phyloP scores from a whole-genome alignment of 2,329 filamentous ascomycete species.

The Hypoxylon sp. region DNA sequence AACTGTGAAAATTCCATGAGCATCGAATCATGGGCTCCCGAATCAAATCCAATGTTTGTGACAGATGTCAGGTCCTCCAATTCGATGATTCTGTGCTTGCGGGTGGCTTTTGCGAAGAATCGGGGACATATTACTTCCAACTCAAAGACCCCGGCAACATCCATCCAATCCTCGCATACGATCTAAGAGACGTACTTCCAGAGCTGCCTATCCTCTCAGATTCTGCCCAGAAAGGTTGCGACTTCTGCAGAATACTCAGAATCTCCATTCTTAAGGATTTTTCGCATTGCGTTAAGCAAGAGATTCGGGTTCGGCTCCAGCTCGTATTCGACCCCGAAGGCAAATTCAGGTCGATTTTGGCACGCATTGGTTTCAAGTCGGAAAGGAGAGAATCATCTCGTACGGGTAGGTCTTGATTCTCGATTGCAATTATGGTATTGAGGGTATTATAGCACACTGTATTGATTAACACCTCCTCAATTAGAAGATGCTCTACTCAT shows the following conservation, averaged over 20 bases:
- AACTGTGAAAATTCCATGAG: neutral
- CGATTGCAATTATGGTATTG: neutral
- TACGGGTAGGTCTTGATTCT: slow-evolving; percentile 2
- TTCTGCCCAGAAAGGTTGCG: slow-evolving; percentile 6
- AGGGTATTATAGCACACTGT: neutral
- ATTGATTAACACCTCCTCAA: neutral
- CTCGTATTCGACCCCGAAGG: slow-evolving; percentile 21
- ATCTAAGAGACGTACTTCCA: slow-evolving; percentile 15
- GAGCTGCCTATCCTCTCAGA: slow-evolving; percentile 10
- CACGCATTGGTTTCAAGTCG: neutral
- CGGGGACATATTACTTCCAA: slow-evolving; percentile 6
- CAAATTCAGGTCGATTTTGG: slow-evolving; percentile 19
- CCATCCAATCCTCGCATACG: slow-evolving; percentile 9
- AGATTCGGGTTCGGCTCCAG: slow-evolving; percentile 18
- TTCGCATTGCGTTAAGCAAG: neutral
- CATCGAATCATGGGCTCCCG: neutral
- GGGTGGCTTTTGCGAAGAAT: neutral
- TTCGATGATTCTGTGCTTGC: slow-evolving; percentile 18
- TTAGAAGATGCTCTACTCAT: slow-evolving; percentile 5
- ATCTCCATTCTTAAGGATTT: neutral
- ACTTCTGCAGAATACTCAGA: slow-evolving; percentile 14
- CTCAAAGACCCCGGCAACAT: neutral
- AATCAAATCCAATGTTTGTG: slow-evolving; percentile 5
- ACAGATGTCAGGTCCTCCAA: slow-evolving; percentile 13
- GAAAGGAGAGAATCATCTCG: neutral